These are phyloP conservation scores for Fusarium paranaense DNA, from an alignment of 2,329 filamentous ascomycete genomes.

Conservation along the genomic window DNA sequence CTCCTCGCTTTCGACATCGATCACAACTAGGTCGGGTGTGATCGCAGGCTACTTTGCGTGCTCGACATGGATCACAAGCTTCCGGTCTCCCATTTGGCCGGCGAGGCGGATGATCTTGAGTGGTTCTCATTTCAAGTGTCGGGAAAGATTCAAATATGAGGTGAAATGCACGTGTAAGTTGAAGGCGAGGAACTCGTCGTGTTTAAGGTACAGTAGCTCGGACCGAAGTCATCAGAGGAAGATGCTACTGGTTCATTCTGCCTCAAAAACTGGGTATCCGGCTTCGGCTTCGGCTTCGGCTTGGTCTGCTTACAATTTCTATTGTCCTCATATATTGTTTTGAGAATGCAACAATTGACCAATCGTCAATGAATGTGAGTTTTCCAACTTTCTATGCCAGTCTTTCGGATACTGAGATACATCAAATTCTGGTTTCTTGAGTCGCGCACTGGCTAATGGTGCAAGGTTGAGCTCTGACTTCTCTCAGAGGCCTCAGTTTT, in stretches of 20 bases:
- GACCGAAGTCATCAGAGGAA: not conserved
- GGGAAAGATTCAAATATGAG: not conserved
- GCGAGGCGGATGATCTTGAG: not conserved
- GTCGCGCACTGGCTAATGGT: not conserved
- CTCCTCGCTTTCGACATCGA: conserved; percentile 48
- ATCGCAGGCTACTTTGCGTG: conserved; percentile 32
- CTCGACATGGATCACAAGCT: conserved; percentile 30
- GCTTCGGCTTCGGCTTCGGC: conserved; percentile 18
- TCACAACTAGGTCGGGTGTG: conserved; percentile 17
- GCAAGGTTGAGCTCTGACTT: not conserved
- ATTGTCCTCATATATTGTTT: not conserved
- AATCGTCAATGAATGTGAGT: not conserved
- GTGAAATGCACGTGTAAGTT: not conserved
- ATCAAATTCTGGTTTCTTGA: not conserved
- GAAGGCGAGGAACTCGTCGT: not conserved
- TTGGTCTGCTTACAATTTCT: not conserved
- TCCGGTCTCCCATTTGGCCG: conserved; percentile 27
- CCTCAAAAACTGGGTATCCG: not conserved
- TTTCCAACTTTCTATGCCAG: not conserved
- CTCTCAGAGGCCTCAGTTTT: not conserved
- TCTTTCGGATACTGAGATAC: not conserved
- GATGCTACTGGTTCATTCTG: not conserved
- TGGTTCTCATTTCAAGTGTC: conserved; percentile 2
- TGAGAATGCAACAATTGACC: not conserved
- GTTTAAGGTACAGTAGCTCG: not conserved